Evolutionary conservation across 768 basidiomycete genomes (phyloP).

Genomic region (Collybia sp.): DNA sequence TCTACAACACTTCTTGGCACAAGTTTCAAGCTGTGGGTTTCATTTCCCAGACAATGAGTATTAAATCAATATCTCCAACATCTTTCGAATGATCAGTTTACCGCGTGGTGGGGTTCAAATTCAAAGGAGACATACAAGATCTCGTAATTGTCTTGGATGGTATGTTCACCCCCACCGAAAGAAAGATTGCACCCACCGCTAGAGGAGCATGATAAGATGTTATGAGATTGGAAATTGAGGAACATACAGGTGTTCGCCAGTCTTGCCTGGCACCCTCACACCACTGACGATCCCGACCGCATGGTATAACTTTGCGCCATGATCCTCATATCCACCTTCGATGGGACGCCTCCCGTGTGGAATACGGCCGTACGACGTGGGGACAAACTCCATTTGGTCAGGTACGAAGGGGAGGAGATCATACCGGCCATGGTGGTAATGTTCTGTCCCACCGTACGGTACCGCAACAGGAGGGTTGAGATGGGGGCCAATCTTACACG

Average conservation of each 20-base stretch:
- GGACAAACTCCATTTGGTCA: slow-evolving; percentile 72
- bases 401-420: slow-evolving; percentile 71
- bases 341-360: slow-evolving; percentile 55
- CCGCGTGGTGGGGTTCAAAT: too few species aligned
- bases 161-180: slow-evolving; percentile 40
- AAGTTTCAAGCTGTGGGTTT: too few species aligned
- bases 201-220: slow-evolving; percentile 7
- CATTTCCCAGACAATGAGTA: too few species aligned
- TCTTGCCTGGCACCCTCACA: slow-evolving; percentile 68
- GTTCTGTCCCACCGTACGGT: slow-evolving; percentile 60
- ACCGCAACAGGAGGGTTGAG: slow-evolving; percentile 51
- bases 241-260: slow-evolving; percentile 63
- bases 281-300: slow-evolving; percentile 49
- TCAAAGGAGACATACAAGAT: slow-evolving; percentile 38
- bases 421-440: slow-evolving; percentile 59
- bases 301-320: slow-evolving; percentile 64
- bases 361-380: slow-evolving; percentile 52
- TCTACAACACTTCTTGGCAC: too few species aligned
- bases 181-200: slow-evolving; percentile 40
- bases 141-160: slow-evolving; percentile 36
- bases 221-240: not conserved
- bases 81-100: too few species aligned
- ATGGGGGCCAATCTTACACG: slow-evolving; percentile 73
- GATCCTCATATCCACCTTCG: slow-evolving; percentile 74
- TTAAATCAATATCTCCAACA: too few species aligned